Evolutionary conservation across 805 yeast species (phyloP).

Genomic region (Myxozyma neotropica): DNA sequence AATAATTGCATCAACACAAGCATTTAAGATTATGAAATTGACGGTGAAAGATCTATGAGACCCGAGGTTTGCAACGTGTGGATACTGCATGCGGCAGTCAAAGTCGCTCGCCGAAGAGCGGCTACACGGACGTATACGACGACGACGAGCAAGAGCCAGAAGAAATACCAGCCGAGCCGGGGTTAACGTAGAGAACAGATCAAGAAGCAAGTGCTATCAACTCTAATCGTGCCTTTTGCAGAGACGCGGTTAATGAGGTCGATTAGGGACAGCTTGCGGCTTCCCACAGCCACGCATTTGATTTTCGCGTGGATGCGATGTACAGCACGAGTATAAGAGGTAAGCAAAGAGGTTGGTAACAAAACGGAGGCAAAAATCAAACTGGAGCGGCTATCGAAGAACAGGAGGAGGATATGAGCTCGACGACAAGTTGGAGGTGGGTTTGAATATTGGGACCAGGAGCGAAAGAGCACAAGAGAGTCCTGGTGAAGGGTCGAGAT

Average conservation of each 20-base stretch:
- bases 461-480: neutral
- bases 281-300: neutral
- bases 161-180: neutral
- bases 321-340: conserved; percentile 9
- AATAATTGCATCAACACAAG: neutral
- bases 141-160: neutral
- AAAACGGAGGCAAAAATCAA: conserved; percentile 1
- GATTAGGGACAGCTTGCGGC: neutral
- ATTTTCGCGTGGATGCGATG: conserved; percentile 14
- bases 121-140: too few relatives aligned
- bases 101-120: neutral
- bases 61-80: neutral
- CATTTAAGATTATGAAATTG: neutral
- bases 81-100: conserved; percentile 6
- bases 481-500: neutral
- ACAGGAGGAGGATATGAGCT: neutral
- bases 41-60: neutral
- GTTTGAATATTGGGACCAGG: neutral
- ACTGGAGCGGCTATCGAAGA: conserved; percentile 12
- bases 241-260: too few relatives aligned
- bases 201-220: neutral
- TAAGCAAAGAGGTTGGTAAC: conserved; percentile 13
- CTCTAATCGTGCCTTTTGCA: neutral
- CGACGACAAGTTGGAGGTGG: neutral
- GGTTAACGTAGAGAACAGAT: neutral